Evolutionary conservation across 176 grass and related monocot genomes (phyloP), one percentile per base, ranked within the genome.

Genomic region (Oryza officinalis): DNA sequence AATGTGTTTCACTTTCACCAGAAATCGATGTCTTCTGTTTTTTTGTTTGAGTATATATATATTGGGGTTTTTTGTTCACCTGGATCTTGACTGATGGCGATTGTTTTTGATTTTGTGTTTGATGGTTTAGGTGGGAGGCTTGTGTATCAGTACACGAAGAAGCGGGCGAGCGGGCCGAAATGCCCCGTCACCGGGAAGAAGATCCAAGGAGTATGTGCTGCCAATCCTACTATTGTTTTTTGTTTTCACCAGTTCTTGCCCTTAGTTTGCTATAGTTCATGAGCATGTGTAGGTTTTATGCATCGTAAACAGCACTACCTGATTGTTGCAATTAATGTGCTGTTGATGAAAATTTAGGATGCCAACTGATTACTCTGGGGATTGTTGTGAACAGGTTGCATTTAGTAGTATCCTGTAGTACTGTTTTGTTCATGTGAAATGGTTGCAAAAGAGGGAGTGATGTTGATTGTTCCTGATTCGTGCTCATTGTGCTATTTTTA

Each of bases 81-180:
- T 0, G 27, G 32, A 78, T 82, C 31, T 77, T 23, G 25, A 45
- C 27, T 83, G 0, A 8, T 64, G 44, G 40, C 1, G 22, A 25
- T 40, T 47, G 45, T 47, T 76, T n/a, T 54, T 84, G 59, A 3
- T 74, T 69, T 26, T 7, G 43, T 43, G 33, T 35, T 33, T 72
- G n/a, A 10, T 82, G 27, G 74, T 46, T 57, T 81, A 96, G 94
- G 94, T 75, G 91, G 94, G 46, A 96, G 30, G 88, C 91, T 93
- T 78, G 94, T 96, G 8, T 96, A 96, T 70, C 94, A 96, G 84
- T 96, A 96, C 81, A 89, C 94, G 14, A 90, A 93, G 43, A 96
- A 96, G 88, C 87, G 94, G 25, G 94, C 91, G 59, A 96, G 94
- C 50, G 91, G 94, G 4, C 91, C 94, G 30, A 96, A 93, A 85